phyloP scores from a whole-genome alignment of 345 rosid genomes.

The Ceriops zippeliana region DNA sequence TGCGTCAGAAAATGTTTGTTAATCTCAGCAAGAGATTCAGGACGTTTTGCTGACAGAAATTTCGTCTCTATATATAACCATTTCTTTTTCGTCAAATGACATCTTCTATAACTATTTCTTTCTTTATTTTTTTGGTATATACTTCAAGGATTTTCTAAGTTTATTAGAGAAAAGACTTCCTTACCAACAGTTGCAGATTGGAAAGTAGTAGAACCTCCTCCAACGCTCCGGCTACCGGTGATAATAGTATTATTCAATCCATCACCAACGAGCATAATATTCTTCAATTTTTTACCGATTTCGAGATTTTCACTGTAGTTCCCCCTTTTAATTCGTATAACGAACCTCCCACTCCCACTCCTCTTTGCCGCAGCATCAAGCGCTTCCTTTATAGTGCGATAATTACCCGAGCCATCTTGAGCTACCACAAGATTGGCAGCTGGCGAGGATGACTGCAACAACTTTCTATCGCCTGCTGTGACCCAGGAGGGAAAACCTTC shows the following conservation, averaged over 20 bases:
- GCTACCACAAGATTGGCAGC: constrained; percentile 64
- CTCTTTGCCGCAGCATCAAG: constrained; percentile 59
- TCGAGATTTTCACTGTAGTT: constrained; percentile 61
- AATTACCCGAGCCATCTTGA: constrained; percentile 61
- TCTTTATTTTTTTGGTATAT: no score
- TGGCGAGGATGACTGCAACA: constrained; percentile 40
- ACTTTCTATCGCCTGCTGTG: constrained; percentile 55
- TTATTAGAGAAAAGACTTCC: constrained; percentile 14
- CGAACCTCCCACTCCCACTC: constrained; percentile 54
- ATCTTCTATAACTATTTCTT: no score
- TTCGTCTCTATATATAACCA: no score
- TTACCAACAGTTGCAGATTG: constrained; percentile 82
- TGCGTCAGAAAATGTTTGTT: no score
- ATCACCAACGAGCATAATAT: constrained; percentile 77
- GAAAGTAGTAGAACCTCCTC: constrained; percentile 71
- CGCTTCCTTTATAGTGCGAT: constrained; percentile 52
- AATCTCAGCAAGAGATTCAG: no score
- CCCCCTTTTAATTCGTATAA: constrained; percentile 65
- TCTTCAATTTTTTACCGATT: constrained; percentile 45
- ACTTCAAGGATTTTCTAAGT: no score
- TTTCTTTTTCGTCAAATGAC: no score
- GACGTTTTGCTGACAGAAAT: no score
- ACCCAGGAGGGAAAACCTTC: constrained; percentile 69
- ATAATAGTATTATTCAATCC: constrained; percentile 60
- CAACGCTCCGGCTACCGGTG: constrained; percentile 67